Conservation (phyloP, 2,329 filamentous ascomycete species). For the Sclerotinia sclerotiorum region DNA sequence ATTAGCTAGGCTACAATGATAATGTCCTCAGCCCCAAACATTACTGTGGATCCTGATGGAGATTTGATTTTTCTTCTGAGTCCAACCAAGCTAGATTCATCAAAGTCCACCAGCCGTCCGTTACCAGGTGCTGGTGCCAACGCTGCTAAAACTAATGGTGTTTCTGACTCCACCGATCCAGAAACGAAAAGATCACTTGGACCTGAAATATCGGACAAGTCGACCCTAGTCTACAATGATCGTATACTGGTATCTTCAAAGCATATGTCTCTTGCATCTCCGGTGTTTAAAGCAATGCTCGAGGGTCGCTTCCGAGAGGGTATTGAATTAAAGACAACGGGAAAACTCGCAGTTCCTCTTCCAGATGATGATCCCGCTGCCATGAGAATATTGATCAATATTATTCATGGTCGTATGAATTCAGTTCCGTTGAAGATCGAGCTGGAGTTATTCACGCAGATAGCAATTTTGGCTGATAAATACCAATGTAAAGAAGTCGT, state of each 20-base stretch:
- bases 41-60: slow-evolving; percentile 9
- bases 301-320: not conserved
- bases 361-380: not conserved
- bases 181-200: not conserved
- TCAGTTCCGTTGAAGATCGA: not conserved
- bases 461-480: slow-evolving; percentile 8
- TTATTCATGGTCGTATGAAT: not conserved
- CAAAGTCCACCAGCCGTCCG: not conserved
- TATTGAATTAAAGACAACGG: not conserved
- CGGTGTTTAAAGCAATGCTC: slow-evolving; percentile 11
- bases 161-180: too few relatives aligned
- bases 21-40: not conserved
- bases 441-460: not conserved
- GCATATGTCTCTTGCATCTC: slow-evolving; percentile 15
- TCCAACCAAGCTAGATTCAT: too few relatives aligned
- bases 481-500: not conserved
- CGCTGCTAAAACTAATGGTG: not conserved
- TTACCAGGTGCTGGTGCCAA: too few relatives aligned
- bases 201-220: not conserved
- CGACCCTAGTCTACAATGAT: not conserved
- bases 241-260: slow-evolving; percentile 4
- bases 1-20: not conserved
- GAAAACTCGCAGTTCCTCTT: not conserved
- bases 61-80: not conserved
- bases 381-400: not conserved